Evolutionary conservation across 2,329 filamentous ascomycete species (phyloP).

Genomic region (Pseudogymnoascus sp.): DNA sequence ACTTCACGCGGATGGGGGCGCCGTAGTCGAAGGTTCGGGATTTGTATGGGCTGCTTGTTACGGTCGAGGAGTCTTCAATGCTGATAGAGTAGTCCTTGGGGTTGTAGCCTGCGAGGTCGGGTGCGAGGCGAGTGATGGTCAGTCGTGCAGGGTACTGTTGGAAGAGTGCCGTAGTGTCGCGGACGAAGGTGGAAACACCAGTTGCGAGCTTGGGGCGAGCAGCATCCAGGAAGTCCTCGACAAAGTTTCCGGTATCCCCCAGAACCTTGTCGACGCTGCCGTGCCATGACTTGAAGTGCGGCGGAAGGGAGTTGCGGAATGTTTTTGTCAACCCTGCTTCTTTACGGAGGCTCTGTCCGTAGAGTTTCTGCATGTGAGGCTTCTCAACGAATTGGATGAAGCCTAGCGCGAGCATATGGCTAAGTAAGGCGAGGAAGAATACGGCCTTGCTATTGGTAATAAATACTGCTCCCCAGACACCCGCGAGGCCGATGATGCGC

Average conservation of each 20-base stretch:
- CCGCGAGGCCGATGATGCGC: conserved; percentile 83
- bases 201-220: conserved; percentile 79
- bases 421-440: conserved; percentile 76
- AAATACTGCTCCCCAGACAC: conserved; percentile 89
- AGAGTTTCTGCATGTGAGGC: conserved; percentile 97
- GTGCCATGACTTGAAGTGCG: conserved; percentile 73
- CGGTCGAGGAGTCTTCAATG: conserved; percentile 54
- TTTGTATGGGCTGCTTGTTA: conserved; percentile 41
- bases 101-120: conserved; percentile 72
- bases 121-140: conserved; percentile 69
- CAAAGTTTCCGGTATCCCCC: conserved; percentile 76
- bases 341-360: conserved; percentile 71
- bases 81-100: conserved; percentile 71
- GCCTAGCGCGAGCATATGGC: conserved; percentile 73
- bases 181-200: conserved; percentile 77
- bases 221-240: conserved; percentile 82
- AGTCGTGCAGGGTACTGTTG: conserved; percentile 82
- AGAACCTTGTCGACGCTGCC: conserved; percentile 81
- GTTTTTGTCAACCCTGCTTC: conserved; percentile 91
- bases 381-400: conserved; percentile 93
- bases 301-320: conserved; percentile 75
- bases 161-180: conserved; percentile 80
- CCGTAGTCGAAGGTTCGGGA: conserved; percentile 82
- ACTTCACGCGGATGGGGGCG: conserved; percentile 78
- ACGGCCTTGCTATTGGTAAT: conserved; percentile 86